A percentile compares a stretch with the other conserved stretches of the same genome.
Evolutionary conservation across 768 basidiomycete species (phyloP).

Genomic region (Chalciporus pseudorubinellus): DNA sequence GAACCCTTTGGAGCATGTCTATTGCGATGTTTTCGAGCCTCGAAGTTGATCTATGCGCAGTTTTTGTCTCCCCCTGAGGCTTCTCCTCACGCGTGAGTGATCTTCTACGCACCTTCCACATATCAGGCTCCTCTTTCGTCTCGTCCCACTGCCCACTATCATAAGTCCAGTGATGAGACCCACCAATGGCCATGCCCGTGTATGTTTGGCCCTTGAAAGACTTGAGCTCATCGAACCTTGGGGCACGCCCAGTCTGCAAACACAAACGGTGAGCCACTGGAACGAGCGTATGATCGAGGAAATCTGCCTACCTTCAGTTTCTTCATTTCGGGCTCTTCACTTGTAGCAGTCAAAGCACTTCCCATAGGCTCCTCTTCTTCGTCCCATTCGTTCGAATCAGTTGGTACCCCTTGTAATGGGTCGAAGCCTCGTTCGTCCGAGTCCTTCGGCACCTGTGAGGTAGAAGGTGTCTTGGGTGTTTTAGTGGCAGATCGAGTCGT

Average conservation of each 20-base stretch:
- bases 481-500: background rate
- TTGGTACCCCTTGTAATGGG: background rate
- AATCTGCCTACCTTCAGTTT: background rate
- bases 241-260: background rate
- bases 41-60: background rate
- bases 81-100: too few relatives aligned
- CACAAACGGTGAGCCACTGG: background rate
- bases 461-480: background rate
- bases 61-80: too few relatives aligned
- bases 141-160: slow-evolving; percentile 10
- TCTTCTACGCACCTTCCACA: slow-evolving; percentile 7
- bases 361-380: background rate
- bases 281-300: background rate
- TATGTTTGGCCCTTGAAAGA: background rate
- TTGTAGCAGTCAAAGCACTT: background rate
- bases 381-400: background rate
- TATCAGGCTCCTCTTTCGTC: slow-evolving; percentile 8
- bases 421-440: too few relatives aligned
- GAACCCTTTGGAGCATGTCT: slow-evolving; percentile 1
- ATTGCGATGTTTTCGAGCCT: slow-evolving; percentile 3
- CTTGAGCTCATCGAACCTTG: background rate
- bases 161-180: slow-evolving; percentile 4
- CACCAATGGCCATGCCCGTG: background rate
- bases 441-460: background rate
- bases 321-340: background rate